Conservation (phyloP, 192 early-diverging fungal species). For the Tieghemiomyces parasiticus region DNA sequence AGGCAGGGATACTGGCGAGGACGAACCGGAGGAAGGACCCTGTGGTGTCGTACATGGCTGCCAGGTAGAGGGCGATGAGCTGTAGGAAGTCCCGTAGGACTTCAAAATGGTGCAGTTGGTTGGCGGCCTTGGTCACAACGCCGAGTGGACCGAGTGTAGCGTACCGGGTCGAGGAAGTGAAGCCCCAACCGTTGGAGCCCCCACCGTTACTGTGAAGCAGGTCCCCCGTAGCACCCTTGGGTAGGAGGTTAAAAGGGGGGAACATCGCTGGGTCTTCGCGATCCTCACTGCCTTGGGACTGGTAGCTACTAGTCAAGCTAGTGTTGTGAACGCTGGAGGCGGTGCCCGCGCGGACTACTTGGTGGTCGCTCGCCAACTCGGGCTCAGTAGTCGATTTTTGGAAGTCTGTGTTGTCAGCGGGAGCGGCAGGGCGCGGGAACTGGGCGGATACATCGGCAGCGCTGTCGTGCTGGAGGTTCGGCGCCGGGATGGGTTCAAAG, state of each 20-base stretch:
- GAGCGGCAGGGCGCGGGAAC: too few relatives aligned
- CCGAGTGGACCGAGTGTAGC: not conserved
- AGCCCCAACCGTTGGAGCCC: not conserved
- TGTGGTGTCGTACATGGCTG: constrained; percentile 18
- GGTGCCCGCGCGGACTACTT: too few relatives aligned
- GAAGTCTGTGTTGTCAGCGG: too few relatives aligned
- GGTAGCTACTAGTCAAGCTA: too few relatives aligned
- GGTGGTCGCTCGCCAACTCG: too few relatives aligned
- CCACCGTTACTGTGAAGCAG: constrained; percentile 2
- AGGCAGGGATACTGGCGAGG: constrained; percentile 18
- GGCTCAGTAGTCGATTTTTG: too few relatives aligned
- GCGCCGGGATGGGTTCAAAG: constrained; percentile 1
- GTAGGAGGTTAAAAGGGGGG: constrained; percentile 9
- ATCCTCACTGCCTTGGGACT: too few relatives aligned
- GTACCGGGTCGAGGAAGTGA: not conserved
- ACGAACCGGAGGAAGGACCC: constrained; percentile 25
- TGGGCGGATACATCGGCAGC: too few relatives aligned
- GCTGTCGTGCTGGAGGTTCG: not conserved
- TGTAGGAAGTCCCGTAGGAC: constrained; percentile 25
- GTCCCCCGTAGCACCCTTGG: not conserved
- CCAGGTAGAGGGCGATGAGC: constrained; percentile 21
- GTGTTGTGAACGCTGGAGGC: too few relatives aligned
- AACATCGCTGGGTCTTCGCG: not conserved
- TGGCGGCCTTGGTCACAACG: constrained; percentile 15
- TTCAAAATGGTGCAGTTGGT: constrained; percentile 24